Evolutionary conservation across 73 alveolate species (phyloP).

Genomic region (Loxodes magnus): DNA sequence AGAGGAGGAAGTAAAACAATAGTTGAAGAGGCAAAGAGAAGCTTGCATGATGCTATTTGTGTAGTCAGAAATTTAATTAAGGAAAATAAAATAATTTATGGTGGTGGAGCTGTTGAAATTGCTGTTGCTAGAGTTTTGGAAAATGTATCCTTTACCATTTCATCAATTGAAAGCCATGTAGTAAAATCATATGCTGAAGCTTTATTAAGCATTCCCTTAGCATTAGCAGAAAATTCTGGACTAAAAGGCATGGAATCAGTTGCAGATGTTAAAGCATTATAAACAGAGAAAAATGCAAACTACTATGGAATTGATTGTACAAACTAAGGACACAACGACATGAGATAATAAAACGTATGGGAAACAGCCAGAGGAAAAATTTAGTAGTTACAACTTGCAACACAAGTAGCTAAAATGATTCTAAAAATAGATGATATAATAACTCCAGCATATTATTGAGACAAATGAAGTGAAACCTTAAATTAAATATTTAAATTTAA

Average conservation of each 20-base stretch:
- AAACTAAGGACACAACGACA: constrained; percentile 74
- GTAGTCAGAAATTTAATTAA: constrained; percentile 96
- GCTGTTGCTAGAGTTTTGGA: constrained; percentile 55
- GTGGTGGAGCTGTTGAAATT: constrained; percentile 96
- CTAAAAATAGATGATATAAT: constrained; percentile 96
- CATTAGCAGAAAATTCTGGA: constrained; percentile 96
- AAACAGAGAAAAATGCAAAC: constrained; percentile 26
- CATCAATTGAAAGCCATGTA: constrained; percentile 77
- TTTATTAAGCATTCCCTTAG: constrained; percentile 88
- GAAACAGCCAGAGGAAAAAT: constrained; percentile 69
- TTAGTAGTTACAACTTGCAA: constrained; percentile 81
- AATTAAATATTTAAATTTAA: too few relatives aligned
- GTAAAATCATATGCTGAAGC: constrained; percentile 96
- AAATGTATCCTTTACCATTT: constrained; percentile 11
- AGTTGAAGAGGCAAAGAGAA: constrained; percentile 96
- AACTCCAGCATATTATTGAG: constrained; percentile 60
- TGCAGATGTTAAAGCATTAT: constrained; percentile 73
- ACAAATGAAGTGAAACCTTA: too few relatives aligned
- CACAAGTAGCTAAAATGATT: constrained; percentile 97
- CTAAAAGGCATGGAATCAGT: constrained; percentile 86
- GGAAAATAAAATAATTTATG: constrained; percentile 84
- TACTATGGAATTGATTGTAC: constrained; percentile 80
- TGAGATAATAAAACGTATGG: constrained; percentile 85
- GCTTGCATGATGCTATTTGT: constrained; percentile 98
- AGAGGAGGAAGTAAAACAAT: constrained; percentile 66